Conservation (phyloP, 1,139 yeast species). For the Geotrichum aggregatum region DNA sequence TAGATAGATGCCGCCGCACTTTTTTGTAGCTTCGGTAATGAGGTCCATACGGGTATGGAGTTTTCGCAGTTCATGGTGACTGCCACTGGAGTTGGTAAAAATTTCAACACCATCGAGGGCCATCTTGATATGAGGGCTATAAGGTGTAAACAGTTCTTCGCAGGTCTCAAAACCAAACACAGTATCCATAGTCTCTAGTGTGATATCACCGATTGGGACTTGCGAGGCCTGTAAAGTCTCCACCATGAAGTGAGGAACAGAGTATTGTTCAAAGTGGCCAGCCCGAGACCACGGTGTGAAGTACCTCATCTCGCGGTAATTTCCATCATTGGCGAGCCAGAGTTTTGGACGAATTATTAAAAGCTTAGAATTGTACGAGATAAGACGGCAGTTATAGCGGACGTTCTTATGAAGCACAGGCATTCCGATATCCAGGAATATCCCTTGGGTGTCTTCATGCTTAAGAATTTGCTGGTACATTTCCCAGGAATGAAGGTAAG, state of each 20-base stretch:
- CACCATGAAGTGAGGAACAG: slow-evolving; percentile 61
- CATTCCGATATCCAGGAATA: slow-evolving; percentile 87
- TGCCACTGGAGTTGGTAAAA: slow-evolving; percentile 90
- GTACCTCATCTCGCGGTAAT: slow-evolving; percentile 94
- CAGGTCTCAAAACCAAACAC: slow-evolving; percentile 94
- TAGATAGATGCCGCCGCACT: slow-evolving; percentile 92
- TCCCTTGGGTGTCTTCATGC: slow-evolving; percentile 63
- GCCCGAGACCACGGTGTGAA: slow-evolving; percentile 92
- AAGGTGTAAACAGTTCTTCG: slow-evolving; percentile 94
- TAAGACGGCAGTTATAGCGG: slow-evolving; percentile 84
- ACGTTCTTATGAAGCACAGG: slow-evolving; percentile 85
- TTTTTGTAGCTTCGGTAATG: slow-evolving; percentile 86
- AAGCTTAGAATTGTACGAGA: slow-evolving; percentile 74
- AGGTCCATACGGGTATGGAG: slow-evolving; percentile 76
- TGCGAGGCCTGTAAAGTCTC: slow-evolving; percentile 47
- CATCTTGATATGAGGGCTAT: slow-evolving; percentile 89
- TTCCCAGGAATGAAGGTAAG: slow-evolving; percentile 91
- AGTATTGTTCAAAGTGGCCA: slow-evolving; percentile 64
- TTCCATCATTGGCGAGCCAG: slow-evolving; percentile 94
- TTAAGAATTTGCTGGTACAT: slow-evolving; percentile 73
- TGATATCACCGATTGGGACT: slow-evolving; percentile 87
- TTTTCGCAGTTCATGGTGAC: slow-evolving; percentile 92
- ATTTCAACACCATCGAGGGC: slow-evolving; percentile 95
- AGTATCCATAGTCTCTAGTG: slow-evolving; percentile 76
- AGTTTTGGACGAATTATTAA: slow-evolving; percentile 86